Evolutionary conservation across 73 alveolate genomes (phyloP), one percentile per base, ranked within the genome.

Genomic region (Strombidium stylifer): DNA sequence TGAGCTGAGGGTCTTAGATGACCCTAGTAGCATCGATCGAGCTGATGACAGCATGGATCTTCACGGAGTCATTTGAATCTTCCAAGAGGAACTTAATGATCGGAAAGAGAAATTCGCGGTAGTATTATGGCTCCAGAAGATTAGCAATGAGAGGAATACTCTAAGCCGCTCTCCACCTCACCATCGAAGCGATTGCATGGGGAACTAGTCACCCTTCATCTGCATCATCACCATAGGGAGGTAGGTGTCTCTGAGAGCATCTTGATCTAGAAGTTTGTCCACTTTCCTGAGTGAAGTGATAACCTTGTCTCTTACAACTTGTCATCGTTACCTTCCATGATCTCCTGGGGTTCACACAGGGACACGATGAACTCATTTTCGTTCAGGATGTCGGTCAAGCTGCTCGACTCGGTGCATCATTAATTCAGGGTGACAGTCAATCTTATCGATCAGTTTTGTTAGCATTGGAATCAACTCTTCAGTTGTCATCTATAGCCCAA

Each of bases 41-140:
- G 73, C 60, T 68, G 73, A 56, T 2, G 30, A 73, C 72, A 16
- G 86, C 70, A 15, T 44, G n/a, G 24, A 86, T 89, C 54, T 83
- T 92, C 46, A 92, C 91, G 47, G 89, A 85, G 59, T 87, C 91
- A 58, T 84, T 75, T 25, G 88, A 92, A 71, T 92, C 98, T 45
- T 49, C 57, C 12, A 84, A 56, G 25, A 92, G 66, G 15, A 75
- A 57, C 52, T 73, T 70, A 57, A 83, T 68, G 16, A 71, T 36
- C 24, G 86, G 86, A 19, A 87, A 69, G 24, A 91, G 65, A 62
- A 32, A 32, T 4, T 6, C n/a, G 42, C 42, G 42, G n/a, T 6
- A 10, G 42, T 32, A 65, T 73, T 68, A 51, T 61, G 23, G 69
- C 21, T 42, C 79, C 85, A 39, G 59, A 1, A 65, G 26, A 3